Conservation (phyloP, 1,284 basidiomycete genomes). For the Malassezia vespertilionis region DNA sequence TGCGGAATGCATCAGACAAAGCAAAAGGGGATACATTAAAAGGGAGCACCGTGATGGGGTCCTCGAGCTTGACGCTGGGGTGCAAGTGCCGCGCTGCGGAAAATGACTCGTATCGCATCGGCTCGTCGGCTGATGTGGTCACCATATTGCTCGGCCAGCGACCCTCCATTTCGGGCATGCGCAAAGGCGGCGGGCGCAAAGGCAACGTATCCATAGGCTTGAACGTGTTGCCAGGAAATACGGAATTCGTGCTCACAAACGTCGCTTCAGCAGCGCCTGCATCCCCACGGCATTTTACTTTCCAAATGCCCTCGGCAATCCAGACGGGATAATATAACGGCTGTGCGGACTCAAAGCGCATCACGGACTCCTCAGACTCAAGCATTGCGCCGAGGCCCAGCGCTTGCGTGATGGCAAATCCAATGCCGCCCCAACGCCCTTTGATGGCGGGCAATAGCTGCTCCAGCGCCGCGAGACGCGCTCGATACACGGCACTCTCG, state of each 20-base stretch:
- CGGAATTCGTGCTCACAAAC: conserved; percentile 9
- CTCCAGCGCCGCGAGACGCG: conserved; percentile 14
- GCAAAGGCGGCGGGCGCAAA: conserved; percentile 4
- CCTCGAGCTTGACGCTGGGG: conserved; percentile 6
- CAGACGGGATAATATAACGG: conserved; percentile 10
- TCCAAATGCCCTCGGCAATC: conserved; percentile 12
- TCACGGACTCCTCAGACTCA: conserved; percentile 11
- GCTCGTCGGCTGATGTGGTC: neutral
- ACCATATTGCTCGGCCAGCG: neutral
- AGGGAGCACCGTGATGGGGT: conserved; percentile 7
- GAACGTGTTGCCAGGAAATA: conserved; percentile 13
- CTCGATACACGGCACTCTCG: conserved; percentile 12
- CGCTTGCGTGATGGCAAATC: conserved; percentile 9
- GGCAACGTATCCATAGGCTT: conserved; percentile 13
- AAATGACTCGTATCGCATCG: conserved; percentile 10
- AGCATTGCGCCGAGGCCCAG: conserved; percentile 9
- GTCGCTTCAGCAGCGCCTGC: conserved; percentile 6
- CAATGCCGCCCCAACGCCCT: conserved; percentile 13
- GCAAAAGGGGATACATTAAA: conserved; percentile 12
- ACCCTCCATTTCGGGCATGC: neutral
- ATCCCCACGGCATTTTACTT: conserved; percentile 11
- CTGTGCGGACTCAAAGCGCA: conserved; percentile 11
- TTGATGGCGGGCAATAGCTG: conserved; percentile 15
- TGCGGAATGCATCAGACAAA: neutral
- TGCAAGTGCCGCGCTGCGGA: conserved; percentile 8